Evolutionary conservation across 805 yeast genomes (phyloP).

Genomic region (Ogataea henricii): DNA sequence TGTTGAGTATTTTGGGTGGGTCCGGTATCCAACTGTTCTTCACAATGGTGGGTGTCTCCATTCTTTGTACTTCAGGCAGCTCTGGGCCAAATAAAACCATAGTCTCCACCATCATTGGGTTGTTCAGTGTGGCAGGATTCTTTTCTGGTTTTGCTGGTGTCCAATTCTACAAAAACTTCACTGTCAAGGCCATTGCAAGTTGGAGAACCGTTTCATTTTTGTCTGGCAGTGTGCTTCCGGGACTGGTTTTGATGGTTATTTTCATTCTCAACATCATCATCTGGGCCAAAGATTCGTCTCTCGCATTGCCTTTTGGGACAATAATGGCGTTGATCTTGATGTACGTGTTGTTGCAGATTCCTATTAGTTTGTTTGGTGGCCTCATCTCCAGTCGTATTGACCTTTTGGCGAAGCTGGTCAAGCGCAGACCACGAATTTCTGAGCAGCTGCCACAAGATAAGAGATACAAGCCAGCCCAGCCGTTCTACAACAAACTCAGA

Average conservation of each 20-base stretch:
- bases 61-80: slow-evolving; percentile 57
- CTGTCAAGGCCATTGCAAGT: slow-evolving; percentile 41
- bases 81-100: slow-evolving; percentile 67
- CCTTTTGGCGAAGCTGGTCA: slow-evolving; percentile 20
- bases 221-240: slow-evolving; percentile 53
- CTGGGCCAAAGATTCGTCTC: slow-evolving; percentile 75
- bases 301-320: slow-evolving; percentile 79
- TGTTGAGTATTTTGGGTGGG: slow-evolving; percentile 61
- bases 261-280: slow-evolving; percentile 65
- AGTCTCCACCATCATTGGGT: slow-evolving; percentile 56
- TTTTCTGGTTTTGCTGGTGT: slow-evolving; percentile 75
- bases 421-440: slow-evolving; percentile 14
- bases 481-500: slow-evolving; percentile 34
- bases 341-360: slow-evolving; percentile 69
- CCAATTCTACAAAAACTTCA: slow-evolving; percentile 57
- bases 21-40: slow-evolving; percentile 75
- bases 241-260: slow-evolving; percentile 48
- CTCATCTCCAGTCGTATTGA: slow-evolving; percentile 35
- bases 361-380: slow-evolving; percentile 78
- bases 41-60: slow-evolving; percentile 61
- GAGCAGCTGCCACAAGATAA: slow-evolving; percentile 14
- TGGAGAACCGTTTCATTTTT: slow-evolving; percentile 43
- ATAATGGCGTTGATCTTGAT: slow-evolving; percentile 58
- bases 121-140: slow-evolving; percentile 70
- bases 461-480: slow-evolving; percentile 36